Evolutionary conservation across 129 eudicot genomes (phyloP).

Genomic region (Mikania micrantha): DNA sequence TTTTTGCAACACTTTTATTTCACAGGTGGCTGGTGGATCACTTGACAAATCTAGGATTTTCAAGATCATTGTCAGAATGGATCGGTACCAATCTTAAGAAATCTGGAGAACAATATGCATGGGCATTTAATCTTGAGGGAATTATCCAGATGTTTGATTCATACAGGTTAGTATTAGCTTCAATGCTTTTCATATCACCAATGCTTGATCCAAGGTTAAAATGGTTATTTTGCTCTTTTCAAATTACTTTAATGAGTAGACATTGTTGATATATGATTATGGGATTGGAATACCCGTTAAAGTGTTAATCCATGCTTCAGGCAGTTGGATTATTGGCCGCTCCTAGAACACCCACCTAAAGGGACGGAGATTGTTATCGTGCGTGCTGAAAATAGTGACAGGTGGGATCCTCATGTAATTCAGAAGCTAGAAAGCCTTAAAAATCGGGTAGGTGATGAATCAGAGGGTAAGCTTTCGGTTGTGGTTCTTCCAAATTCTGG

Average conservation of each 20-base stretch:
- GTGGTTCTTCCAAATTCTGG: conserved; percentile 85
- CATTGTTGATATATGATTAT: not conserved
- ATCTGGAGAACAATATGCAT: conserved; percentile 64
- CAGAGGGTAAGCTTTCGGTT: conserved; percentile 56
- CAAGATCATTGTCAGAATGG: conserved; percentile 84
- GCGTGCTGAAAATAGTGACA: conserved; percentile 90
- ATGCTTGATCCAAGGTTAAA: not conserved
- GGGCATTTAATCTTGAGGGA: conserved; percentile 87
- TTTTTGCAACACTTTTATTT: not conserved
- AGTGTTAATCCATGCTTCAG: conserved; percentile 22
- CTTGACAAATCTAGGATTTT: conserved; percentile 74
- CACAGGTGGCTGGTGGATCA: conserved; percentile 89
- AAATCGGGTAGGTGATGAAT: conserved; percentile 23
- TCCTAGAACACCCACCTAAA: conserved; percentile 77
- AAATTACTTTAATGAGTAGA: not conserved
- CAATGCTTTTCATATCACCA: not conserved
- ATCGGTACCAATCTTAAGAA: conserved; percentile 78
- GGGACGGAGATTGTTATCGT: conserved; percentile 74
- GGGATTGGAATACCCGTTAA: not conserved
- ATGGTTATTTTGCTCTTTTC: not conserved
- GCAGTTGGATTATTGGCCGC: conserved; percentile 79
- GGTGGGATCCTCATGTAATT: conserved; percentile 63
- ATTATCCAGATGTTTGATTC: conserved; percentile 85
- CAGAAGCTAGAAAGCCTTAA: conserved; percentile 55
- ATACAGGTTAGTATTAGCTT: conserved; percentile 57